Conservation (phyloP, 1,284 basidiomycete species). For the Ganoderma leucocontextum region DNA sequence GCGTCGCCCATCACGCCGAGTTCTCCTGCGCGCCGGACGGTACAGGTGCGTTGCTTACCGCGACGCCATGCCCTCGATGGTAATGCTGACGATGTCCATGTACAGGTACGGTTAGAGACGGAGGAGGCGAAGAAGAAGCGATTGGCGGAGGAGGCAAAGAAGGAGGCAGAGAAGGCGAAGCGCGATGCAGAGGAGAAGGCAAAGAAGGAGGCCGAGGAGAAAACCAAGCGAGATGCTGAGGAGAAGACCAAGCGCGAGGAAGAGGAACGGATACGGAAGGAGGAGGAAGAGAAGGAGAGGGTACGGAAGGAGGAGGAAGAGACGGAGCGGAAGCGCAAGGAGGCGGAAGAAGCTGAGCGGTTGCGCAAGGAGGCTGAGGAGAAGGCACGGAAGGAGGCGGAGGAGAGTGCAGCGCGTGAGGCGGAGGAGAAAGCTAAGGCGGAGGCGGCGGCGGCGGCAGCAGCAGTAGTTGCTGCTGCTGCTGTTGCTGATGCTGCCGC, state of each 20-base stretch:
- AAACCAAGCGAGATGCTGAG: constrained; percentile 40
- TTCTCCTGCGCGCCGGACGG: constrained; percentile 48
- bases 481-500: constrained; percentile 39
- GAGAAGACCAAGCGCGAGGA: constrained; percentile 36
- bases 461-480: constrained; percentile 42
- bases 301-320: constrained; percentile 50
- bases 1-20: constrained; percentile 51
- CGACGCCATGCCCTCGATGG: no score
- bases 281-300: constrained; percentile 42
- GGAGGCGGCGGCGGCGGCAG: constrained; percentile 38
- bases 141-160: constrained; percentile 49
- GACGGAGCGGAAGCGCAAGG: constrained; percentile 43
- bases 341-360: constrained; percentile 45
- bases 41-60: constrained; percentile 14
- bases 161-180: constrained; percentile 47
- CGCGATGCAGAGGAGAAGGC: constrained; percentile 47
- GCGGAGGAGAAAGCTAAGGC: constrained; percentile 45
- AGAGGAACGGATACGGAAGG: constrained; percentile 38
- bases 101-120: constrained; percentile 51
- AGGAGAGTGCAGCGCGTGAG: constrained; percentile 38
- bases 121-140: constrained; percentile 58
- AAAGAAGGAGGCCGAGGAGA: constrained; percentile 44
- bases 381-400: constrained; percentile 40
- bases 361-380: constrained; percentile 45
- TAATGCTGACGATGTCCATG: not conserved